These are phyloP conservation scores for Psidium guajava DNA, from an alignment of 345 rosid genomes.

Conservation along the genomic window DNA sequence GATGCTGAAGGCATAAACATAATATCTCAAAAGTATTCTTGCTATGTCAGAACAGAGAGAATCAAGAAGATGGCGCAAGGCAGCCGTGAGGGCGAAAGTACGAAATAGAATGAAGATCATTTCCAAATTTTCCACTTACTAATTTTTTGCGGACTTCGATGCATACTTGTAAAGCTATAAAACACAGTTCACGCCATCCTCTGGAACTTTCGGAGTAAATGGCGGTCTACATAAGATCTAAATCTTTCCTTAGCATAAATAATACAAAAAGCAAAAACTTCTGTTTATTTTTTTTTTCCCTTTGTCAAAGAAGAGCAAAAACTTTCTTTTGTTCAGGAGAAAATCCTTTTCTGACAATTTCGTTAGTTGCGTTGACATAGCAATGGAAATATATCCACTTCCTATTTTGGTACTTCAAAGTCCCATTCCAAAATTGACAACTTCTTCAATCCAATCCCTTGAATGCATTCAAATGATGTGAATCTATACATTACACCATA, in stretches of 20 bases:
- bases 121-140: background rate
- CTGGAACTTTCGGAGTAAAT: background rate
- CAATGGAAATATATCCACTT: background rate
- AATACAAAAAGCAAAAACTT: background rate
- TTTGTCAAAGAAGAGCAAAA: background rate
- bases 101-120: background rate
- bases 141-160: background rate
- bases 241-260: background rate
- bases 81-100: constrained; percentile 62
- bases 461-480: background rate
- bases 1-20: background rate
- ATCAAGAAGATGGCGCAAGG: constrained; percentile 6
- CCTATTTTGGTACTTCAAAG: background rate
- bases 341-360: background rate
- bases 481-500: background rate
- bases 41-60: background rate
- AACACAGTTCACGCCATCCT: background rate
- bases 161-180: background rate
- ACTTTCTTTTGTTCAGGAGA: background rate
- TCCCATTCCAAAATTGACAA: background rate
- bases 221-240: background rate
- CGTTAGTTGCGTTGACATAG: background rate
- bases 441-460: background rate
- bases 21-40: background rate
- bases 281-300: background rate